Evolutionary conservation across 176 grass and related monocot species (phyloP).

Genomic region (Luzula sylvatica): DNA sequence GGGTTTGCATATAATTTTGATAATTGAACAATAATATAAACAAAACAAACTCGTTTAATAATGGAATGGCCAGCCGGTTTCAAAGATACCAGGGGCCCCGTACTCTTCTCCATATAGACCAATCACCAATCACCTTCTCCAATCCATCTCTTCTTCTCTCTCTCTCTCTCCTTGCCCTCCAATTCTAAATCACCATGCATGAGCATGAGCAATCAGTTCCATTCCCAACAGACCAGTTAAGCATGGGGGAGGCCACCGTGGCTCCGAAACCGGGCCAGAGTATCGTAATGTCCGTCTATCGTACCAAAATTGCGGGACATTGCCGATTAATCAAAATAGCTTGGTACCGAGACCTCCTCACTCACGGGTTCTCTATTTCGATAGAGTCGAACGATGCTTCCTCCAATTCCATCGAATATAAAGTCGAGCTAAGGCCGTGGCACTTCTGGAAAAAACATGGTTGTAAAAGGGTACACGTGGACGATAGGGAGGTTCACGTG

Average conservation of each 20-base stretch:
- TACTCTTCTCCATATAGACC: constrained; percentile 13
- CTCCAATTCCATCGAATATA: constrained; percentile 24
- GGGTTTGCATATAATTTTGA: no score
- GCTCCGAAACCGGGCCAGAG: constrained; percentile 35
- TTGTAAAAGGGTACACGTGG: constrained; percentile 36
- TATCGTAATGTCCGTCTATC: constrained; percentile 61
- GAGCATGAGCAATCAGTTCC: not conserved
- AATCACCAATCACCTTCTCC: not conserved
- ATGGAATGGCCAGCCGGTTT: constrained; percentile 12
- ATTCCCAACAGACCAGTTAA: not conserved
- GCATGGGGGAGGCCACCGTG: not conserved
- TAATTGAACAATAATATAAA: not conserved
- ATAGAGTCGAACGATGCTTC: constrained; percentile 4
- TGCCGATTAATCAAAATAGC: constrained; percentile 53
- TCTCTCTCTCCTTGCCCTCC: not conserved
- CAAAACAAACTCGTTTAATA: constrained; percentile 14
- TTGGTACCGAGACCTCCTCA: constrained; percentile 57
- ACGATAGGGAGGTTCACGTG: constrained; percentile 34
- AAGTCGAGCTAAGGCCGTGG: constrained; percentile 65
- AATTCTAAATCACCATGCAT: constrained; percentile 9
- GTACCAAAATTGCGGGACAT: constrained; percentile 71
- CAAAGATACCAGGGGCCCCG: constrained; percentile 13
- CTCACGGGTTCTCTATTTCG: constrained; percentile 44
- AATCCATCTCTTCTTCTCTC: not conserved
- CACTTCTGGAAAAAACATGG: constrained; percentile 69